Base-by-base conservation (phyloP, 2,329 filamentous ascomycete species). In the Pseudopyricularia cyperi region DNA sequence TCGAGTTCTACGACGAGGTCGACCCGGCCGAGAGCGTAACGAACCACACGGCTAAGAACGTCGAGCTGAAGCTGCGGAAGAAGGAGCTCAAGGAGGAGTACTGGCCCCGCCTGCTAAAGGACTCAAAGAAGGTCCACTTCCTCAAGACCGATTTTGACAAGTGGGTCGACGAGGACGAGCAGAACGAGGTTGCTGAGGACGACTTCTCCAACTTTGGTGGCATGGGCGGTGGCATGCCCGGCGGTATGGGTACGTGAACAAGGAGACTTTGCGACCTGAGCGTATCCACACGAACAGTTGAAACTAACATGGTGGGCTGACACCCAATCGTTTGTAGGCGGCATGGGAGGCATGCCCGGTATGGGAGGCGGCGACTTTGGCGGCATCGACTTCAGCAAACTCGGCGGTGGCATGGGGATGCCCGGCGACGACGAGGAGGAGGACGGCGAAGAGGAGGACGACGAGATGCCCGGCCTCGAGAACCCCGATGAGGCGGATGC, bases 111-210 rank as follows among this genome's bases (percentile, higher is more conserved):
- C 79, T 98, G 63, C 78, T 96, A 67, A 96, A 96, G 83, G 87
- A 91, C 55, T 70, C 75, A 60, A 85, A 88, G 78, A 95, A 89
- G 76, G 73, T 87, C 52, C 93, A 97, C 74, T 98, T 89, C 80
- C 72, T 98, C 64, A 59, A 95, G 84, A 97, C 93, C 58, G 86
- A 98, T 74, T 98, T 98, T 63, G 90, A 96, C 76, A 96, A 95
- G 85, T 96, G 90, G 90, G 87, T 95, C 63, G 90, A 96, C 61
- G 89, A 96, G 80, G 90, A 98, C 66, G 93, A 98, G 80, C 93
- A 98, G 75, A 86, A 97, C 65, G 89, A 89, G 70, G 84, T 80
- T 55, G 75, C 80, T 48, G 89, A 94, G 58, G 89, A 95, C 53
- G 90, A 95, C 68, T 71, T 83, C 60, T 79, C 77, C 58, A 75